phyloP scores from a whole-genome alignment of 164 flowering plant genomes.

The Kingdonia uniflora region DNA sequence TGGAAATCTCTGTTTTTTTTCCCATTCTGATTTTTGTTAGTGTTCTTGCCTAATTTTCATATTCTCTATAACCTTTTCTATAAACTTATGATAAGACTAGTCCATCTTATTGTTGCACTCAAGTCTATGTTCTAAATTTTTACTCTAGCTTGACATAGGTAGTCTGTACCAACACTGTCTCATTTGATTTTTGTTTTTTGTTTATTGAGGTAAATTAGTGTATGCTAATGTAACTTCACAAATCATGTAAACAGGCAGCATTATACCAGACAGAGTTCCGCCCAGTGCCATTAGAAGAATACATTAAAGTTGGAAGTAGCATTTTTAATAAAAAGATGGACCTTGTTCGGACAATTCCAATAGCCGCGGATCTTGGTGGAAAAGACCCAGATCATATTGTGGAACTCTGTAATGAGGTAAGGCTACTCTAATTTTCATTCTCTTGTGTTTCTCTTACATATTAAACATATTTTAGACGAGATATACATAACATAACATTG shows the following conservation, averaged over 20 bases:
- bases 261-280: conserved; percentile 86
- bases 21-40: no score
- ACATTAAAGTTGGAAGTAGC: conserved; percentile 71
- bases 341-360: conserved; percentile 56
- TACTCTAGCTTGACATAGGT: no score
- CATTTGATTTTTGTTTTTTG: no score
- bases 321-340: conserved; percentile 70
- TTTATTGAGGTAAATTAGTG: background rate
- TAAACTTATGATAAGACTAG: no score
- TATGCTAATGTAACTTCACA: background rate
- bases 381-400: conserved; percentile 96
- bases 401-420: conserved; percentile 90
- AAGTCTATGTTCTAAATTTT: no score
- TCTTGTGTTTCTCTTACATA: background rate
- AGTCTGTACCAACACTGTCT: background rate
- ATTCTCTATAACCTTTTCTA: no score
- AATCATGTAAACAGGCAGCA: conserved; percentile 51
- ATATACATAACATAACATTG: conserved; percentile 1
- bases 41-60: no score
- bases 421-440: background rate
- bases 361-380: conserved; percentile 73
- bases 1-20: no score
- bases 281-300: conserved; percentile 94
- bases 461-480: no score
- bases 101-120: no score